These are phyloP conservation scores for Lepiota venenata DNA, from an alignment of 768 basidiomycete species.

Conservation along the genomic window DNA sequence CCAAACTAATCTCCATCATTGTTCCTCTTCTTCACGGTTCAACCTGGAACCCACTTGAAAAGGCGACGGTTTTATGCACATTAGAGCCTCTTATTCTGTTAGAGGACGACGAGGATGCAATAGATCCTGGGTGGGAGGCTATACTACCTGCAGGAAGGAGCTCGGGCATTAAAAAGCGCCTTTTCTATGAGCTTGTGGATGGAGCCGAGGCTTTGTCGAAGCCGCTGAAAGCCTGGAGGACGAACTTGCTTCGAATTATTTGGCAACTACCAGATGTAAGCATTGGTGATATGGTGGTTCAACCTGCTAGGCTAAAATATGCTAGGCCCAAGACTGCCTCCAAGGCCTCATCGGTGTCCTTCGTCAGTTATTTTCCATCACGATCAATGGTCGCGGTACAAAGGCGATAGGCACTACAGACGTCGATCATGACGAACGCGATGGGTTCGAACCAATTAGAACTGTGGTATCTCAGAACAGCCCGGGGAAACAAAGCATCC, in stretches of 20 bases:
- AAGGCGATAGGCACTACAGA: slow-evolving; percentile 22
- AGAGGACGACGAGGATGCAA: slow-evolving; percentile 22
- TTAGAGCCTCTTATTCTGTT: slow-evolving; percentile 56
- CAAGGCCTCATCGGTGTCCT: slow-evolving; percentile 32
- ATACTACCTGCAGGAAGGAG: slow-evolving; percentile 40
- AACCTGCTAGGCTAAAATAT: not conserved
- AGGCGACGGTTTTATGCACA: slow-evolving; percentile 58
- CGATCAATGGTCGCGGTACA: slow-evolving; percentile 16
- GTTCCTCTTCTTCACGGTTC: slow-evolving; percentile 36
- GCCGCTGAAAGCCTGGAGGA: slow-evolving; percentile 21
- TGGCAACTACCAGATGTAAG: slow-evolving; percentile 73
- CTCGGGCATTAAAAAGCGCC: slow-evolving; percentile 64
- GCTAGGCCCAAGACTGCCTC: slow-evolving; percentile 53
- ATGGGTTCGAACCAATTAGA: slow-evolving; percentile 56
- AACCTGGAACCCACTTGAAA: slow-evolving; percentile 61
- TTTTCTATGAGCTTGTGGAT: slow-evolving; percentile 35
- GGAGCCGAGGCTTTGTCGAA: slow-evolving; percentile 15
- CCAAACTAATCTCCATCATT: slow-evolving; percentile 39
- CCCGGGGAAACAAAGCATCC: slow-evolving; percentile 22
- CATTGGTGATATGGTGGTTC: slow-evolving; percentile 10
- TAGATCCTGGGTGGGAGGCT: slow-evolving; percentile 34
- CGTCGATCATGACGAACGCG: slow-evolving; percentile 36
- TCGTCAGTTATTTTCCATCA: slow-evolving; percentile 27
- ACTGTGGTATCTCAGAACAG: slow-evolving; percentile 31
- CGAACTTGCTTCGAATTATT: slow-evolving; percentile 49